Evolutionary conservation across 1,284 basidiomycete genomes (phyloP).

Genomic region (Neolentinus lepideus): DNA sequence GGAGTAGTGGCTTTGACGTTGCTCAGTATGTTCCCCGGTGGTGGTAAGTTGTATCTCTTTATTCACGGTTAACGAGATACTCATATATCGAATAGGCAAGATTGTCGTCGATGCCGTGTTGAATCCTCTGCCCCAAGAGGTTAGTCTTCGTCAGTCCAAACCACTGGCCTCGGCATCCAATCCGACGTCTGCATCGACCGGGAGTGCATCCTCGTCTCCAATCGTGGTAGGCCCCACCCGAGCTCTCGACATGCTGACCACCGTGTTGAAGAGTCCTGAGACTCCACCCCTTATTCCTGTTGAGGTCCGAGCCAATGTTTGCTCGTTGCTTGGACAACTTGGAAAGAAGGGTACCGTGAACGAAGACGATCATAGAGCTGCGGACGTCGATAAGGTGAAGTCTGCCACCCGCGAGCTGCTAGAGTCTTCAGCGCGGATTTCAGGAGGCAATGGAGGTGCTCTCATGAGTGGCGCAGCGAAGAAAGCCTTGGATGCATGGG

Average conservation of each 20-base stretch:
- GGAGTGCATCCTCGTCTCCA: slow-evolving; percentile 24
- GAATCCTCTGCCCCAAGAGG: slow-evolving; percentile 41
- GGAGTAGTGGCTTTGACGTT: slow-evolving; percentile 80
- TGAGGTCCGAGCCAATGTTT: slow-evolving; percentile 69
- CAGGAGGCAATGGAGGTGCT: slow-evolving; percentile 1
- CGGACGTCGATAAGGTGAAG: slow-evolving; percentile 31
- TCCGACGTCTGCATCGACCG: slow-evolving; percentile 10
- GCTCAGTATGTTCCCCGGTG: slow-evolving; percentile 55
- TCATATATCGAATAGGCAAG: slow-evolving; percentile 32
- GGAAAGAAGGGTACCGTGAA: slow-evolving; percentile 40
- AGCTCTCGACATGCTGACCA: slow-evolving; percentile 59
- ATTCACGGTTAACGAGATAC: slow-evolving; percentile 4
- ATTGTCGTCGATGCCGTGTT: slow-evolving; percentile 54
- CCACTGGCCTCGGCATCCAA: slow-evolving; percentile 33
- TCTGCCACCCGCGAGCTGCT: slow-evolving; percentile 41
- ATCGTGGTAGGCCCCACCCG: slow-evolving; percentile 36
- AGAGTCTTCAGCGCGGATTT: slow-evolving; percentile 23
- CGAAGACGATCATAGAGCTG: slow-evolving; percentile 13
- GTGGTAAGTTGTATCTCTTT: slow-evolving; percentile 40
- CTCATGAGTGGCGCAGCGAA: slow-evolving; percentile 1
- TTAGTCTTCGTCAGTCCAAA: slow-evolving; percentile 31
- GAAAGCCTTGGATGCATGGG: slow-evolving; percentile 3
- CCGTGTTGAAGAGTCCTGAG: slow-evolving; percentile 45
- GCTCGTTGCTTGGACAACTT: slow-evolving; percentile 60
- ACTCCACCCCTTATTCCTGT: slow-evolving; percentile 36